These are phyloP conservation scores for Papiliotrema flavescens DNA, from an alignment of 1,284 basidiomycete species.

Conservation along the genomic window DNA sequence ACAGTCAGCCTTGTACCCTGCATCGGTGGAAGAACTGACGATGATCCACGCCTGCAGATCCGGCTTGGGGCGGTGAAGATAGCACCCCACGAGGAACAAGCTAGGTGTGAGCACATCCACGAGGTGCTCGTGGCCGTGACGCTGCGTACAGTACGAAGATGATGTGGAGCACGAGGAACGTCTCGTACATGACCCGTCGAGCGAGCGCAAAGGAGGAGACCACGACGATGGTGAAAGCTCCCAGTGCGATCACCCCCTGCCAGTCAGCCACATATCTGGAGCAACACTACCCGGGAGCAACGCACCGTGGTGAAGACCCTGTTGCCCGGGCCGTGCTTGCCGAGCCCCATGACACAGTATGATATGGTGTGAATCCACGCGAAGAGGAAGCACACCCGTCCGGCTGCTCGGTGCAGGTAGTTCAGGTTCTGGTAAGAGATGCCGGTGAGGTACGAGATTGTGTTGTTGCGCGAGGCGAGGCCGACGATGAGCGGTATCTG, in stretches of 20 bases:
- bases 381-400: conserved; percentile 28
- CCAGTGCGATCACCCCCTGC: conserved; percentile 47
- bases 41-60: conserved; percentile 24
- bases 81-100: conserved; percentile 20
- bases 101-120: background rate
- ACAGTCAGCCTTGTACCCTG: conserved; percentile 35
- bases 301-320: conserved; percentile 1
- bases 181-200: conserved; percentile 52
- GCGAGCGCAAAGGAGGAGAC: conserved; percentile 50
- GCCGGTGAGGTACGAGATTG: conserved; percentile 60
- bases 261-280: background rate
- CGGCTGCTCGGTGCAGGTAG: conserved; percentile 39
- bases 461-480: conserved; percentile 63
- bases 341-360: conserved; percentile 11
- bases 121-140: background rate
- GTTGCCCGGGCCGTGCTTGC: conserved; percentile 7
- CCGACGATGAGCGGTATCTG: conserved; percentile 63
- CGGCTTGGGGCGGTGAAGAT: conserved; percentile 27
- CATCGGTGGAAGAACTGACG: conserved; percentile 11
- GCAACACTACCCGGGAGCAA: background rate
- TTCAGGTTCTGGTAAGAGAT: conserved; percentile 58
- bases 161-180: conserved; percentile 55
- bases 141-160: conserved; percentile 46
- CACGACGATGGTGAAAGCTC: conserved; percentile 50
- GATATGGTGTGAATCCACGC: conserved; percentile 34